A percentile compares a stretch with the other conserved stretches of the same genome.
These are phyloP conservation scores for Cystofilobasidium capitatum DNA, from an alignment of 768 basidiomycete species.

Conservation along the genomic window DNA sequence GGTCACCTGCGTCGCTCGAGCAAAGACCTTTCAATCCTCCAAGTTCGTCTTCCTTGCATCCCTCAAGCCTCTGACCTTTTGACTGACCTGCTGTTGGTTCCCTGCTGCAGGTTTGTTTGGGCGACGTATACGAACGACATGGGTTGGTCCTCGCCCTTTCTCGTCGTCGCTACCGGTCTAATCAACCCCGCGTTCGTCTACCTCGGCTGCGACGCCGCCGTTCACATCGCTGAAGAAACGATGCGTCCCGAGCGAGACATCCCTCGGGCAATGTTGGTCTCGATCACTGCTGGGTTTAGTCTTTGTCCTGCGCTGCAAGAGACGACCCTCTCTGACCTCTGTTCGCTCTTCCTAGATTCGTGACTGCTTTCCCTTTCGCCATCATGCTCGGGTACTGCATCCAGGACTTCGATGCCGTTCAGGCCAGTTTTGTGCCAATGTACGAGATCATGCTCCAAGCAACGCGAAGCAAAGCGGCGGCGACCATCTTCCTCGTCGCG, in stretches of 20 bases:
- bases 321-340: too few relatives aligned
- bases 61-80: not conserved
- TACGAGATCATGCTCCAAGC: too few relatives aligned
- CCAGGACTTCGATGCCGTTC: not conserved
- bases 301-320: too few relatives aligned
- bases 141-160: constrained; percentile 8
- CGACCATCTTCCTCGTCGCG: not conserved
- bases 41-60: constrained; percentile 17
- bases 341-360: not conserved
- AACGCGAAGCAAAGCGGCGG: not conserved
- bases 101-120: constrained; percentile 15
- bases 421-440: not conserved
- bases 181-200: constrained; percentile 18
- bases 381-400: not conserved
- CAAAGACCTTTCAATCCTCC: not conserved
- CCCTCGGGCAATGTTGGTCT: not conserved
- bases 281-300: too few relatives aligned
- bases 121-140: constrained; percentile 19
- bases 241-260: not conserved
- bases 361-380: not conserved
- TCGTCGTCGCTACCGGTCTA: constrained; percentile 10
- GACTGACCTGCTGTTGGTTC: too few relatives aligned
- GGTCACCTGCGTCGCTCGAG: too few relatives aligned
- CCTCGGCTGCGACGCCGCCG: constrained; percentile 5
- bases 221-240: constrained; percentile 13